Conservation (phyloP, 1,284 basidiomycete species). For the Ustilago crameri region DNA sequence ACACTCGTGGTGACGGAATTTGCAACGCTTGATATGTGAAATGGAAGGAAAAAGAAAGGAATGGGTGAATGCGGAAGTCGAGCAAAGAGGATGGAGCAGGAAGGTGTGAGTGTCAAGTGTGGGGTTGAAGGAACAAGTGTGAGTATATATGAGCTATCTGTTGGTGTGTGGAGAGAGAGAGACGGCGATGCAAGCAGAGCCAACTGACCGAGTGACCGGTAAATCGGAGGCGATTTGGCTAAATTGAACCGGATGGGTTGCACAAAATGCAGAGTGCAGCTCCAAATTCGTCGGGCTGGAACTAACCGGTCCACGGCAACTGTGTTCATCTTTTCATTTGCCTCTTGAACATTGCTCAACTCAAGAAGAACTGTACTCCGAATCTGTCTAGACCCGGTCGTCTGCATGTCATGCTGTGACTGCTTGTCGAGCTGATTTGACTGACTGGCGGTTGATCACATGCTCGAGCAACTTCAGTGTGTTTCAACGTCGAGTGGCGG, state of each 20-base stretch:
- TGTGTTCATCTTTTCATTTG: neutral
- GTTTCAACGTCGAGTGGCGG: no score
- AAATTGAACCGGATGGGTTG: neutral
- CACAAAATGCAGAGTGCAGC: neutral
- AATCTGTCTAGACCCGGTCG: no score
- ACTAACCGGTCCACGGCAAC: slow-evolving; percentile 14
- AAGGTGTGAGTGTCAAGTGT: no score
- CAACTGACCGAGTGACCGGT: slow-evolving; percentile 13
- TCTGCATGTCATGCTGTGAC: no score
- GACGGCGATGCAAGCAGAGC: neutral
- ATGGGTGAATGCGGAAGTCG: no score
- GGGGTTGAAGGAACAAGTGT: no score
- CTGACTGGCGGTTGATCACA: no score
- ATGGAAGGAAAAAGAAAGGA: neutral
- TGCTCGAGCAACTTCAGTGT: no score
- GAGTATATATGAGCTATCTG: slow-evolving; percentile 17
- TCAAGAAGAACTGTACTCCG: neutral
- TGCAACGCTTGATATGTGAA: no score
- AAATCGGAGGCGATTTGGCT: slow-evolving; percentile 3
- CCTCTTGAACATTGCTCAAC: neutral
- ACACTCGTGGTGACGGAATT: neutral
- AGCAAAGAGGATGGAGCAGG: no score
- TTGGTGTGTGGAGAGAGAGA: slow-evolving; percentile 2
- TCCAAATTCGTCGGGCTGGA: slow-evolving; percentile 2
- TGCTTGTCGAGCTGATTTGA: no score